These are phyloP conservation scores for Quercus lobata DNA, from an alignment of 331 rosid species.

Conservation along the genomic window DNA sequence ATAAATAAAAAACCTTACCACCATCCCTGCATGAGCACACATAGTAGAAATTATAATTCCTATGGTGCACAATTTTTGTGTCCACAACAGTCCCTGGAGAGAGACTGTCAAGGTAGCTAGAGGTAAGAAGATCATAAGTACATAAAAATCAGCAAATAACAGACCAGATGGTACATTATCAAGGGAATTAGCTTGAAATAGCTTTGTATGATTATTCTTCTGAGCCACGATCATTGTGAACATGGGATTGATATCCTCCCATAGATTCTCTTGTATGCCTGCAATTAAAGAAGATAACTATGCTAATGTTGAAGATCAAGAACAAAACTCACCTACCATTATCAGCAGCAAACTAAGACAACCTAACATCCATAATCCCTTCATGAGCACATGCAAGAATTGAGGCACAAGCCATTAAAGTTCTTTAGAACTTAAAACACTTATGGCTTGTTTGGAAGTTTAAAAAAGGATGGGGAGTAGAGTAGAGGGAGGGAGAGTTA, in stretches of 20 bases:
- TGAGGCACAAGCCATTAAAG: background rate
- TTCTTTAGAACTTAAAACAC: background rate
- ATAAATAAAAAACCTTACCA: conserved; percentile 36
- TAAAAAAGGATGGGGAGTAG: too few relatives aligned
- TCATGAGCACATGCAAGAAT: background rate
- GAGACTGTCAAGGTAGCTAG: background rate
- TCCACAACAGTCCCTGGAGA: conserved; percentile 81
- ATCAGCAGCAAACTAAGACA: background rate
- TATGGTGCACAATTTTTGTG: conserved; percentile 71
- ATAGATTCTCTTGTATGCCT: conserved; percentile 77
- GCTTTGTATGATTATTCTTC: conserved; percentile 79
- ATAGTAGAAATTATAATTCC: conserved; percentile 71
- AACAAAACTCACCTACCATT: background rate
- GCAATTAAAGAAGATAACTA: conserved; percentile 24
- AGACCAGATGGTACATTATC: conserved; percentile 89
- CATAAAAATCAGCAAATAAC: conserved; percentile 16
- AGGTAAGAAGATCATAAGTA: background rate
- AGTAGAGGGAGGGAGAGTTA: too few relatives aligned
- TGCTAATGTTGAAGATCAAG: background rate
- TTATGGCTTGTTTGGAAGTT: too few relatives aligned
- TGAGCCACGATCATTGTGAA: conserved; percentile 74
- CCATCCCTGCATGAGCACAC: conserved; percentile 80
- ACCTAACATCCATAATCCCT: background rate
- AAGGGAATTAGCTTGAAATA: conserved; percentile 51
- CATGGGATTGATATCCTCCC: conserved; percentile 66